These are phyloP conservation scores for Cryphonectria naterciae DNA, from an alignment of 2,329 filamentous ascomycete species.

Conservation along the genomic window DNA sequence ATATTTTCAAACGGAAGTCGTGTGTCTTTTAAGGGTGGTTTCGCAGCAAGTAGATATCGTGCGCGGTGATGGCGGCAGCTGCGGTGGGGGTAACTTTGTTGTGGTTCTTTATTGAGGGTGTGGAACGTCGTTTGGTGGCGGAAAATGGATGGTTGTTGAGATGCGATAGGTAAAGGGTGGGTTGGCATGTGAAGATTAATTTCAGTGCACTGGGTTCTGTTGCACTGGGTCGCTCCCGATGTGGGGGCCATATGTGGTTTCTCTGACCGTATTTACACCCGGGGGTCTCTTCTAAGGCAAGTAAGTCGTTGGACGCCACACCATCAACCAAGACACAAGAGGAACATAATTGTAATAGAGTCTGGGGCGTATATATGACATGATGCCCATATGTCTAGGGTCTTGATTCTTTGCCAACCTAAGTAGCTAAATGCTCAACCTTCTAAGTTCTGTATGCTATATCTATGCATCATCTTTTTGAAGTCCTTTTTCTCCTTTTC, in stretches of 20 bases:
- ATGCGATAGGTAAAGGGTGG: background rate
- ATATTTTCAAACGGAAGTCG: background rate
- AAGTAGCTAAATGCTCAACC: background rate
- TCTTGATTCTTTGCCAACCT: no score
- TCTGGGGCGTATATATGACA: background rate
- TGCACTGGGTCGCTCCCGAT: background rate
- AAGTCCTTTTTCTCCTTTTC: background rate
- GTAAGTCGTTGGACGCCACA: background rate
- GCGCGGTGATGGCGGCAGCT: no score
- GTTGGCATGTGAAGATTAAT: slow-evolving; percentile 13
- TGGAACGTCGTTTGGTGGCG: background rate
- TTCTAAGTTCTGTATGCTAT: background rate
- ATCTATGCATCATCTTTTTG: background rate
- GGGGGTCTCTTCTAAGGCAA: background rate
- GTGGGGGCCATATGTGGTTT: background rate
- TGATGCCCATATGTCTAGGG: background rate
- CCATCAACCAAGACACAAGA: background rate
- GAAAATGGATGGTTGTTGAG: slow-evolving; percentile 3
- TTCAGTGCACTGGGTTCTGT: background rate
- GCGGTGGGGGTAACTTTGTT: background rate
- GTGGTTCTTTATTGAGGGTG: background rate
- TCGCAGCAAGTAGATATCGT: background rate
- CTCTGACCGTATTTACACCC: background rate
- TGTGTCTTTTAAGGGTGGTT: background rate
- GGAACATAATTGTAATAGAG: background rate